Evolutionary conservation across 805 yeast species (phyloP).

Genomic region (Metschnikowia lachancei): DNA sequence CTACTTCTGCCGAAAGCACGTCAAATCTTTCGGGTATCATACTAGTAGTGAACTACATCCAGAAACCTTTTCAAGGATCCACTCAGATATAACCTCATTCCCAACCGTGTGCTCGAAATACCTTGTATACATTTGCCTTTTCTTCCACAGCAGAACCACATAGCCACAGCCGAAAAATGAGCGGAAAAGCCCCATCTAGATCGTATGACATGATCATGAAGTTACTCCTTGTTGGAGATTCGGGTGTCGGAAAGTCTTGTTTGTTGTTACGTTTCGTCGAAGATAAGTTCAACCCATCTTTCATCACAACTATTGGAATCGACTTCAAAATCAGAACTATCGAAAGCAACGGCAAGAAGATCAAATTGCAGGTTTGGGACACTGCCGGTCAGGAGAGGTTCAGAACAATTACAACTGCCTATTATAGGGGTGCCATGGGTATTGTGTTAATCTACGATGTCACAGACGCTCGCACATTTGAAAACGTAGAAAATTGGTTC

Average conservation of each 20-base stretch:
- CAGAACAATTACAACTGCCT: conserved; percentile 91
- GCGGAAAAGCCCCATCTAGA: conserved; percentile 63
- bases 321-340: conserved; percentile 97
- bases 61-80: too few relatives aligned
- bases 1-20: background rate
- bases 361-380: conserved; percentile 95
- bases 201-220: conserved; percentile 89
- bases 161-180: conserved; percentile 33
- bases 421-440: conserved; percentile 88
- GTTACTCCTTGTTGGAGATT: conserved; percentile 89
- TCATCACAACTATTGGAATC: conserved; percentile 96
- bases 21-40: background rate
- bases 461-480: conserved; percentile 86
- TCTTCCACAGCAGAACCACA: background rate
- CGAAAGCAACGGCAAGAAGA: conserved; percentile 87
- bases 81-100: too few relatives aligned
- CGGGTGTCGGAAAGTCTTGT: conserved; percentile 88
- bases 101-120: background rate
- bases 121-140: background rate
- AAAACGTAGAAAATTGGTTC: conserved; percentile 91
- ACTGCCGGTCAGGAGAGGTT: conserved; percentile 98
- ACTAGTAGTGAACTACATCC: background rate
- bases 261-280: conserved; percentile 88
- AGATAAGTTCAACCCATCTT: conserved; percentile 93
- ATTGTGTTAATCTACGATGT: conserved; percentile 81